A percentile compares a stretch with the other conserved stretches of the same genome.
phyloP scores from a whole-genome alignment of 306 rosid genomes.

The Cucumis sativus region DNA sequence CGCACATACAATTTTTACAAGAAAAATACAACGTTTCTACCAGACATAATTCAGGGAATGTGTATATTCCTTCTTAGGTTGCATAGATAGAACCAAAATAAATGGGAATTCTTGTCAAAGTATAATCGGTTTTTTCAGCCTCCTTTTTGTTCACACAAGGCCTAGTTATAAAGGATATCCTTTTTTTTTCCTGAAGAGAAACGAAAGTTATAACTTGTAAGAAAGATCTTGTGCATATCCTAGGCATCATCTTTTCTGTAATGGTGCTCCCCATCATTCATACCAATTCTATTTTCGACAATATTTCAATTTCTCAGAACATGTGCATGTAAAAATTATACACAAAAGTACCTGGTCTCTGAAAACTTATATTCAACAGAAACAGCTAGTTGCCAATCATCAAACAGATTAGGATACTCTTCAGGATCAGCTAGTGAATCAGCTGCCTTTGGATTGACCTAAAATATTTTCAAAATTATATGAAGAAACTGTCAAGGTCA shows the following conservation, averaged over 20 bases:
- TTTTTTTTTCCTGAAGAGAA: too few relatives aligned
- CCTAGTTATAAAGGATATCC: neutral
- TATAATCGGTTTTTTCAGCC: neutral
- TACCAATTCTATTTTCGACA: neutral
- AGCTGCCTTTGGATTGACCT: slow-evolving; percentile 90
- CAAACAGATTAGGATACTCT: slow-evolving; percentile 93
- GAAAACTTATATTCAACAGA: slow-evolving; percentile 63
- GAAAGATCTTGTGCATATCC: neutral
- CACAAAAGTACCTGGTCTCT: slow-evolving; percentile 40
- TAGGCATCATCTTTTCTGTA: neutral
- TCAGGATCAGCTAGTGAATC: slow-evolving; percentile 98
- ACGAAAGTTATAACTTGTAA: too few relatives aligned
- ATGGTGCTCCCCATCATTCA: neutral
- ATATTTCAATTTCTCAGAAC: neutral
- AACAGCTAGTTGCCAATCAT: slow-evolving; percentile 90
- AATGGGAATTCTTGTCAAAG: neutral
- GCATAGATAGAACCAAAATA: neutral
- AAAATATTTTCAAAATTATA: slow-evolving; percentile 11
- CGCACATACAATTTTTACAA: neutral
- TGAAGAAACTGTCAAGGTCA: neutral
- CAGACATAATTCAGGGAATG: neutral
- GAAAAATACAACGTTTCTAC: neutral
- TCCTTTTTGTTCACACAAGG: neutral
- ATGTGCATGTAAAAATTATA: neutral
- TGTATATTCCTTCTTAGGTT: neutral